phyloP scores from a whole-genome alignment of 108 stramenopile species.

The Conticribra guillardii region DNA sequence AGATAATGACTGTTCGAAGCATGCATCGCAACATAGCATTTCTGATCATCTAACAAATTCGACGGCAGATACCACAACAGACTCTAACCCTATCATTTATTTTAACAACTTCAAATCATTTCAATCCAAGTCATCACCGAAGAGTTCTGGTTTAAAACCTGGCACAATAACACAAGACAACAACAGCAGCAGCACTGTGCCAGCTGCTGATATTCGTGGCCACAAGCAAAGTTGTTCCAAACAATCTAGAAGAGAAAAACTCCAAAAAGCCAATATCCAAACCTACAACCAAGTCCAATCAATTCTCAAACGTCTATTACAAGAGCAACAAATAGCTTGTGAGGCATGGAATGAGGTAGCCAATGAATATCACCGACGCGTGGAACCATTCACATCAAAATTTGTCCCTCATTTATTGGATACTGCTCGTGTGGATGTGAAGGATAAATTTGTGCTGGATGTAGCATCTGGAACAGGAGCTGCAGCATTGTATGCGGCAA shows the following conservation, averaged over 20 bases:
- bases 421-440: neutral
- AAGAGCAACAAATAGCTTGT: constrained; percentile 6
- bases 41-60: no score
- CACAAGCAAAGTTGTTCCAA: neutral
- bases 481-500: constrained; percentile 7
- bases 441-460: constrained; percentile 13
- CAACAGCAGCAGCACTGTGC: no score
- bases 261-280: neutral
- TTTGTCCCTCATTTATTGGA: constrained; percentile 21
- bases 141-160: no score
- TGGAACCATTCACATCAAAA: constrained; percentile 19
- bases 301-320: neutral
- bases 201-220: no score
- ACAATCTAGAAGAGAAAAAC: neutral
- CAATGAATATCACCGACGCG: constrained; percentile 12
- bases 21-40: no score
- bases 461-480: constrained; percentile 27
- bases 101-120: no score
- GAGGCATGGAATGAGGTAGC: constrained; percentile 29
- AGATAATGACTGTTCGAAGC: no score
- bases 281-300: neutral
- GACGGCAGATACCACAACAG: no score
- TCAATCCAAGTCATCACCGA: no score
- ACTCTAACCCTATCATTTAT: no score
- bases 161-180: no score